Evolutionary conservation across 371 early-diverging fungal genomes (phyloP), one percentile per base, ranked within the genome.

Genomic region (Globomyces sp.): DNA sequence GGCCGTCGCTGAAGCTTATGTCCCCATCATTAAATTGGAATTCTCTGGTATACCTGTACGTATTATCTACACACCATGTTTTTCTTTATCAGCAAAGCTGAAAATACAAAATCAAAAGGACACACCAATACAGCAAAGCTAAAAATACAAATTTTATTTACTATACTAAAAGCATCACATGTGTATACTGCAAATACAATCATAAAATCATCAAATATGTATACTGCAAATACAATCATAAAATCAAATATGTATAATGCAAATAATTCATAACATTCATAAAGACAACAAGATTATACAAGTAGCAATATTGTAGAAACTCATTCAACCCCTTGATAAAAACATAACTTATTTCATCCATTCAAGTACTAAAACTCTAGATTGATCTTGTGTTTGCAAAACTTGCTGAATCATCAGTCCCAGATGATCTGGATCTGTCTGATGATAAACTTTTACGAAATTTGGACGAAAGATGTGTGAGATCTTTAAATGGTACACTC

Each of bases 361-460:
- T 24, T 24, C 24, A 24, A 24, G 24, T 24, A 24, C 24, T 24
- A 24, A 24, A 24, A 24, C 36, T 58, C 41, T 74, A 93, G 87
- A 99, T 99, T 67, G 99, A 99, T 91, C 81, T 99, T 65, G 81
- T 97, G 0, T 98, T 98, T 83, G 98, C 99, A 0, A 80, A 89
- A 55, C 81, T 99, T 44, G 84, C 86, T 39, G 69, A 92, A 41
- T 76, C 89, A 43, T 78, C 85, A 46, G 88, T 99, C 39, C 89
- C 93, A 2, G 92, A 95, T 45, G 88, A 90, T 66, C 81, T 99
- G 50, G 92, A 95, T 68, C 81, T 99, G 5, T 75, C 88, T 1
- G 93, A 99, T 71, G 90, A 92, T 73, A 88, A 85, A 55, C 72
- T 99, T 1, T 77, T 99, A 66, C 88, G 91, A 68, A 89, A 88